Evolutionary conservation across 352 stramenopile species (phyloP).

Genomic region (Phytophthora pini): DNA sequence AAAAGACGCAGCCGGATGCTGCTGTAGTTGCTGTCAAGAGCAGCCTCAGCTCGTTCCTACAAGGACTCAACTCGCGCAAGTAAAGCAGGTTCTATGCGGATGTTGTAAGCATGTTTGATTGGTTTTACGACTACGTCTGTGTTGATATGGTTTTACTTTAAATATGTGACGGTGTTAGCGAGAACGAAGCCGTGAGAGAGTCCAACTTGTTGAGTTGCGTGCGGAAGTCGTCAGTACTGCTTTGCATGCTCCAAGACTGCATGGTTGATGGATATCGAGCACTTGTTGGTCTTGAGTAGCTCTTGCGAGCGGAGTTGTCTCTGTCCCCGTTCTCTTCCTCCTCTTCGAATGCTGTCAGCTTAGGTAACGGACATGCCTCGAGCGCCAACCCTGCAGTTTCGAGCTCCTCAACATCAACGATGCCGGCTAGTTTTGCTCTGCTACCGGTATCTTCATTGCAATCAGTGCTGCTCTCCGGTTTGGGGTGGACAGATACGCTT

Average conservation of each 20-base stretch:
- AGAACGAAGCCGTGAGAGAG: conserved; percentile 34
- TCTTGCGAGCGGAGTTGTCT: conserved; percentile 23
- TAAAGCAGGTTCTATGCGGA: conserved; percentile 20
- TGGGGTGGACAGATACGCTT: conserved; percentile 13
- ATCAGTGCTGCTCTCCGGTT: conserved; percentile 4
- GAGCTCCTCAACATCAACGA: conserved; percentile 10
- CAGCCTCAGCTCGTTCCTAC: conserved; percentile 68
- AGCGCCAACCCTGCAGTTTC: conserved; percentile 11
- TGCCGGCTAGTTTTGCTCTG: conserved; percentile 1
- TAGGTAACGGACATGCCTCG: conserved; percentile 27
- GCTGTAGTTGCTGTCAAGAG: conserved; percentile 65
- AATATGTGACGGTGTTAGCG: conserved; percentile 27
- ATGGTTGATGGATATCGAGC: conserved; percentile 53
- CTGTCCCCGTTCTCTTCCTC: conserved; percentile 1
- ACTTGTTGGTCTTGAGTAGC: conserved; percentile 31
- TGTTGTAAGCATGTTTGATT: conserved; percentile 11
- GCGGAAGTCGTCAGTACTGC: conserved; percentile 36
- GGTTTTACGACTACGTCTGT: conserved; percentile 2
- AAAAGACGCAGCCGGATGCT: conserved; percentile 31
- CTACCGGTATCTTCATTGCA: not conserved
- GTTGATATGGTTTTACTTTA: conserved; percentile 15
- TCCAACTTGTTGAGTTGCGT: conserved; percentile 36
- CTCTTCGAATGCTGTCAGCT: conserved; percentile 4
- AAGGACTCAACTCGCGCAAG: conserved; percentile 48
- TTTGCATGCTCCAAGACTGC: conserved; percentile 44